Evolutionary conservation across 345 rosid genomes (phyloP), one percentile per base, ranked within the genome.

Genomic region (Lepidium sativum): DNA sequence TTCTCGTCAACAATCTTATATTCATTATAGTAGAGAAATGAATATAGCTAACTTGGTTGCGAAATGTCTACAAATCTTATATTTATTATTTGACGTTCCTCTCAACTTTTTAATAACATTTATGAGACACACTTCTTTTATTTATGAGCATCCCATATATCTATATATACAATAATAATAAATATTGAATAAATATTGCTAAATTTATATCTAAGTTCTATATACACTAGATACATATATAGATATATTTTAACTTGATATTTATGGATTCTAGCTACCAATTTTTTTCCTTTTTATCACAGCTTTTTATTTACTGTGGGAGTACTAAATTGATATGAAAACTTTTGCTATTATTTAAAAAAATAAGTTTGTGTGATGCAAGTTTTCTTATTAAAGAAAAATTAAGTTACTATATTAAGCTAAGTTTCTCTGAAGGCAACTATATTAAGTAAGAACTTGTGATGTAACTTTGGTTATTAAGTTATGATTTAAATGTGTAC

Each of bases 401-500:
- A 0, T 25, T 25, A 25, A 25, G 29, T 25, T 25, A 25, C 5
- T 5, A 25, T 4, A 25, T 25, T 4, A 34, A 68, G 62, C n/a
- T 54, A 50, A 35, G 37, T 62, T 62, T 61, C 25, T 70, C 13
- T 44, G 53, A 60, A 25, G 0, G 29, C 67, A n/a, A 45, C 50
- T 15, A 14, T 60, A 17, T 9, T 0, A 12, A 61, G 62, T 33
- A 15, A 13, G 29, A 25, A 25, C 29, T 16, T 70, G 18, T n/a
- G 54, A 43, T 33, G 60, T 69, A 41, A 60, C n/a, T 23, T 43
- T 41, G 51, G 14, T 23, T 34, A 35, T 25, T 44, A 27, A 53
- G 20, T 69, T 13, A 44, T 44, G 41, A 43, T 53, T 35, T 70
- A 53, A 70, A 70, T 70, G 74, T 53, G 54, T 17, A 70, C 68